Percentiles rank a stretch among this genome's conserved stretches.
Conservation (phyloP, 495 filamentous ascomycete genomes). For the Lophiostoma macrostomum region DNA sequence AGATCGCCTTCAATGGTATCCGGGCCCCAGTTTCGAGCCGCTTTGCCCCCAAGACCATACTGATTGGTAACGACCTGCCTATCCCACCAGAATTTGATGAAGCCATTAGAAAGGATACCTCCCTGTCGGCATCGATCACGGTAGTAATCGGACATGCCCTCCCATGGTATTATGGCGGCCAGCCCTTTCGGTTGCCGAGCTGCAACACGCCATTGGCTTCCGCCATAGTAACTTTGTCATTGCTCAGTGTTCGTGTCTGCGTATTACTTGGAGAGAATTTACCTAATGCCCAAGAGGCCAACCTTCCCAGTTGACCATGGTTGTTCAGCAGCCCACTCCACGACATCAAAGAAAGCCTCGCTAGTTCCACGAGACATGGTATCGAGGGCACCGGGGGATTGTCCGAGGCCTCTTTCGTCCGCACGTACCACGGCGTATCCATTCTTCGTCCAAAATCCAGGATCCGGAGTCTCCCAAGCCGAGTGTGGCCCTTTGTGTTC, state of each 20-base stretch:
- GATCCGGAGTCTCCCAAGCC: conserved; percentile 64
- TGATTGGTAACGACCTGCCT: conserved; percentile 62
- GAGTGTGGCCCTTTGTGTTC: no score
- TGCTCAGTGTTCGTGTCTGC: no score
- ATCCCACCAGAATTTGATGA: conserved; percentile 66
- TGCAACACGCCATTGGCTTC: conserved; percentile 62
- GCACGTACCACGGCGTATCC: conserved; percentile 60
- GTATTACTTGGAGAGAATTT: no score
- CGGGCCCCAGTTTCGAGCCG: conserved; percentile 44
- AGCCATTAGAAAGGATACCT: conserved; percentile 61
- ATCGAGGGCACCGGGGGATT: conserved; percentile 57
- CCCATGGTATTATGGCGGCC: conserved; percentile 61
- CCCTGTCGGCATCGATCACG: conserved; percentile 62
- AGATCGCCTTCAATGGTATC: conserved; percentile 62
- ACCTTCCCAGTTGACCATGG: conserved; percentile 61
- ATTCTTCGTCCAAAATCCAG: conserved; percentile 59
- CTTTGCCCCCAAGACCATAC: conserved; percentile 52
- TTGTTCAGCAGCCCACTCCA: conserved; percentile 63
- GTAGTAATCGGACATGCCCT: conserved; percentile 69
- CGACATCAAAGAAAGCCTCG: conserved; percentile 59
- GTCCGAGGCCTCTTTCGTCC: conserved; percentile 59
- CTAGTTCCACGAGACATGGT: conserved; percentile 59
- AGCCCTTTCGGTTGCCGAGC: conserved; percentile 59
- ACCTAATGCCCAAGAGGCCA: conserved; percentile 59
- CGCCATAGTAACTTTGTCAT: conserved; percentile 65